Conservation (phyloP, 148 eudicot genomes). For the Mesembryanthemum crystallinum region DNA sequence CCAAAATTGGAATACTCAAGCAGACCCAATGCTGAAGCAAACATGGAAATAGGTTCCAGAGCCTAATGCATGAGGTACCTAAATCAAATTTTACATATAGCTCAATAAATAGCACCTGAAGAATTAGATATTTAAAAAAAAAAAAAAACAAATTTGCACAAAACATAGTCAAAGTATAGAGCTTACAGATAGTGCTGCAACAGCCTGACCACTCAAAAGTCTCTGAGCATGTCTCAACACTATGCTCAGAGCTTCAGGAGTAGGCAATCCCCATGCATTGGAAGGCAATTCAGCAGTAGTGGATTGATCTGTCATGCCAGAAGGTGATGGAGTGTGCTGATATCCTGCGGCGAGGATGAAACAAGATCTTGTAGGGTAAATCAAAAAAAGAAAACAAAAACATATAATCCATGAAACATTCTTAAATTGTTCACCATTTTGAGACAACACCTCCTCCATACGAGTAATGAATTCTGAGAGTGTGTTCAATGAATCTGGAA, state of each 20-base stretch:
- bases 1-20: no score
- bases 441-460: slow-evolving; percentile 79
- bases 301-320: slow-evolving; percentile 36
- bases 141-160: background rate
- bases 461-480: slow-evolving; percentile 77
- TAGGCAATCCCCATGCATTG: slow-evolving; percentile 58
- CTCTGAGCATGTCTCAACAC: slow-evolving; percentile 68
- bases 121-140: background rate
- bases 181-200: slow-evolving; percentile 73
- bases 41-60: no score
- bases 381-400: background rate
- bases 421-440: slow-evolving; percentile 48
- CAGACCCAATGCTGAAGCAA: no score
- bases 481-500: slow-evolving; percentile 87
- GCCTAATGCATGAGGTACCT: background rate
- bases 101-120: background rate
- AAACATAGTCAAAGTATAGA: slow-evolving; percentile 1
- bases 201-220: slow-evolving; percentile 60
- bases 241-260: slow-evolving; percentile 61
- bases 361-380: background rate
- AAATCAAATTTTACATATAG: background rate
- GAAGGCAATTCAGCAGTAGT: slow-evolving; percentile 43
- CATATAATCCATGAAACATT: background rate
- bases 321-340: slow-evolving; percentile 46
- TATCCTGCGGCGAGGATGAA: slow-evolving; percentile 36